A percentile compares a stretch with the other conserved stretches of the same genome.
phyloP scores from a whole-genome alignment of 2,329 filamentous ascomycete species.

The Cladosporium oxysporum region DNA sequence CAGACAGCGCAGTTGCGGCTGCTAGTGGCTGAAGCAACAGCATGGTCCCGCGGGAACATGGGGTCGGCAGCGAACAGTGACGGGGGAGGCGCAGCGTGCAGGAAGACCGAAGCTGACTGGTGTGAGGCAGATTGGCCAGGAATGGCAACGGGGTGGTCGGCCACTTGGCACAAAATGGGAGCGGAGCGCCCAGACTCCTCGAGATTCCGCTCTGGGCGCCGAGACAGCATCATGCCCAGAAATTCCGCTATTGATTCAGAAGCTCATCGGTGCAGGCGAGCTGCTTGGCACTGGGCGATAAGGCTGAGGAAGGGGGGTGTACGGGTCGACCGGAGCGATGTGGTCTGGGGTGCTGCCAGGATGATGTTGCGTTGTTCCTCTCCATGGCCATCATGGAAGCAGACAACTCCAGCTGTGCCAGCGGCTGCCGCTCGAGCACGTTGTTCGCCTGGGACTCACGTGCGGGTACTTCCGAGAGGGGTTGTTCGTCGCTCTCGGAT shows the following conservation, averaged over 20 bases:
- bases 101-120: slow-evolving; percentile 3
- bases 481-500: background rate
- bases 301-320: background rate
- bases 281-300: slow-evolving; percentile 7
- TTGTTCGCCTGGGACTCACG: background rate
- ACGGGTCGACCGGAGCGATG: background rate
- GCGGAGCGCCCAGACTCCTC: slow-evolving; percentile 8
- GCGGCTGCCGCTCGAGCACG: slow-evolving; percentile 1
- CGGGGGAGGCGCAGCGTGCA: slow-evolving; percentile 16
- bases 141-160: background rate
- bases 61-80: slow-evolving; percentile 3
- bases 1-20: background rate
- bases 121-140: background rate
- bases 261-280: background rate
- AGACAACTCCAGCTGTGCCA: background rate
- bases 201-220: slow-evolving; percentile 15
- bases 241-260: background rate
- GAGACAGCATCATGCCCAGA: slow-evolving; percentile 6
- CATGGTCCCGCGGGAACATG: slow-evolving; percentile 5
- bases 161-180: slow-evolving; percentile 7
- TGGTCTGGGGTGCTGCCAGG: background rate
- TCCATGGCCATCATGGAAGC: background rate
- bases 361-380: background rate
- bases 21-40: background rate
- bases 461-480: slow-evolving; percentile 11